Conservation (phyloP, 345 rosid species). For the Pistacia integerrima region DNA sequence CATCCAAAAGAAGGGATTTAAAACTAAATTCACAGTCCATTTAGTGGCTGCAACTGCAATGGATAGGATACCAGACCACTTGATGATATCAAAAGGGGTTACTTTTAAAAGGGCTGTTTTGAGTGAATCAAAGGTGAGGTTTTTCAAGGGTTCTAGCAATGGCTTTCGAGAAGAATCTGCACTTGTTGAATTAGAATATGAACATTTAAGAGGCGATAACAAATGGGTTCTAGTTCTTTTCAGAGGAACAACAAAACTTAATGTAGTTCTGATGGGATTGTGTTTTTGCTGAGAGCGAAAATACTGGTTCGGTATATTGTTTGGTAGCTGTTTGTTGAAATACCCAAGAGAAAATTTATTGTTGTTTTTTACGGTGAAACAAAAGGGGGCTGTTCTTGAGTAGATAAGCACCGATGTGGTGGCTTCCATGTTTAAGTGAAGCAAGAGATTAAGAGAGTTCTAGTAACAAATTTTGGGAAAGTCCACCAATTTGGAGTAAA, state of each 20-base stretch:
- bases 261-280: conserved; percentile 25
- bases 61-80: conserved; percentile 58
- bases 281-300: conserved; percentile 19
- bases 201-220: conserved; percentile 44
- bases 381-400: conserved; percentile 40
- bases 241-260: conserved; percentile 21
- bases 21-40: conserved; percentile 48
- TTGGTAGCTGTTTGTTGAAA: conserved; percentile 63
- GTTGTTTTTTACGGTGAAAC: conserved; percentile 11
- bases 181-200: conserved; percentile 44
- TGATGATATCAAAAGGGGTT: conserved; percentile 56
- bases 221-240: conserved; percentile 30
- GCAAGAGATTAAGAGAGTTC: background rate
- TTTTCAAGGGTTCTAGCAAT: conserved; percentile 41
- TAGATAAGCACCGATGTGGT: conserved; percentile 51
- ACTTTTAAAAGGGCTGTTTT: conserved; percentile 36
- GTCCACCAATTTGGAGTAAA: background rate
- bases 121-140: conserved; percentile 45
- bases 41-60: conserved; percentile 55
- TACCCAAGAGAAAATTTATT: conserved; percentile 48
- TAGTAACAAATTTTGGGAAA: background rate
- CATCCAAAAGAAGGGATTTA: conserved; percentile 87
- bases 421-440: conserved; percentile 51
- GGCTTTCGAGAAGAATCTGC: conserved; percentile 41
- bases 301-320: conserved; percentile 19